Conservation (phyloP, 2,329 filamentous ascomycete species). For the Herpotrichia juniperi region DNA sequence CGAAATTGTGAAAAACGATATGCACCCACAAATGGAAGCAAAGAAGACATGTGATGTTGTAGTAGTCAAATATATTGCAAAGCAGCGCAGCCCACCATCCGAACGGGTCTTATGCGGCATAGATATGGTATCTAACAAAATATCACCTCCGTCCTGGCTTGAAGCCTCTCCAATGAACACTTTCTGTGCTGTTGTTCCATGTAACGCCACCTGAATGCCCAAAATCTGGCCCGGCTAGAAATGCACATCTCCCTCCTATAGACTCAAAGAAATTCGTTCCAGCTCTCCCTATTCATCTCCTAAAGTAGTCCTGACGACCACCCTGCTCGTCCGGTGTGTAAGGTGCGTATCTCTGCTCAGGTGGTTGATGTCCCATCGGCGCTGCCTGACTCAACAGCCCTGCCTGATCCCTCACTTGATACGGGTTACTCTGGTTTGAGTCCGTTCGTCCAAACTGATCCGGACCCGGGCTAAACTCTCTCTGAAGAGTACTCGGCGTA, state of each 20-base stretch:
- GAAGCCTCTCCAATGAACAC: too few relatives aligned
- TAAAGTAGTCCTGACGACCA: constrained; percentile 11
- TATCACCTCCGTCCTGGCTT: too few relatives aligned
- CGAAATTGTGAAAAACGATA: too few relatives aligned
- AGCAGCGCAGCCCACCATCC: too few relatives aligned
- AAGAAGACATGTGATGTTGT: too few relatives aligned
- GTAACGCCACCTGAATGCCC: neutral
- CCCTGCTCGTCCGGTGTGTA: constrained; percentile 32
- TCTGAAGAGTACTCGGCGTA: constrained; percentile 47
- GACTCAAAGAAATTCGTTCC: constrained; percentile 4
- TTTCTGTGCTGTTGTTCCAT: too few relatives aligned
- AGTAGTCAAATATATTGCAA: too few relatives aligned
- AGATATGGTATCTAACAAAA: too few relatives aligned
- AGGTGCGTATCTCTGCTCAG: constrained; percentile 29
- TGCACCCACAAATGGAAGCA: too few relatives aligned
- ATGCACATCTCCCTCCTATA: neutral
- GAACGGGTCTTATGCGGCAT: too few relatives aligned
- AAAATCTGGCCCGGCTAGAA: neutral
- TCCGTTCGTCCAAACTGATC: constrained; percentile 27
- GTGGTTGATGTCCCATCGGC: constrained; percentile 37
- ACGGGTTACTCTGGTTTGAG: constrained; percentile 28
- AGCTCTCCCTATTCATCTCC: neutral
- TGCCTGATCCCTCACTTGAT: constrained; percentile 30
- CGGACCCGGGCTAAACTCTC: constrained; percentile 51
- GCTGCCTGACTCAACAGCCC: constrained; percentile 37